phyloP scores from a whole-genome alignment of 495 filamentous ascomycete species.

The Penicillium samsonianum region DNA sequence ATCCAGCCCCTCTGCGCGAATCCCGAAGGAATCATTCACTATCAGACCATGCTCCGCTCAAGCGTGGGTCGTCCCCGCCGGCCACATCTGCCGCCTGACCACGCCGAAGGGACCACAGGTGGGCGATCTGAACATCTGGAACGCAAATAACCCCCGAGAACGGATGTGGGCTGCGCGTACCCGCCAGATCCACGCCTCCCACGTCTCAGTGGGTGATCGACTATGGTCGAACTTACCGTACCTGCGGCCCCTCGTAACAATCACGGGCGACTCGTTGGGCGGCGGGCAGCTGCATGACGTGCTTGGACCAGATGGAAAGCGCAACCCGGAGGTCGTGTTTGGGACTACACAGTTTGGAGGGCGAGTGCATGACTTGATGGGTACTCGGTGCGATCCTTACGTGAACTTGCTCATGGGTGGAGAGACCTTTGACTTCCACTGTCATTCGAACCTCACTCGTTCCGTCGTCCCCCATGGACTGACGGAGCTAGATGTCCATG shows the following conservation, averaged over 20 bases:
- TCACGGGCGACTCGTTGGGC: conserved; percentile 66
- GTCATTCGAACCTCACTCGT: conserved; percentile 77
- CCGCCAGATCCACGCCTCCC: conserved; percentile 72
- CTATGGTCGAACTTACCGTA: conserved; percentile 78
- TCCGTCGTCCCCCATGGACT: conserved; percentile 67
- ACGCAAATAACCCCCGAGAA: conserved; percentile 71
- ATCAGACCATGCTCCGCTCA: conserved; percentile 56
- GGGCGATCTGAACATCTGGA: conserved; percentile 82
- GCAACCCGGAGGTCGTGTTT: conserved; percentile 37
- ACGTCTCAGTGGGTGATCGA: conserved; percentile 68
- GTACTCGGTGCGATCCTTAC: conserved; percentile 77
- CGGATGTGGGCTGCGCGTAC: conserved; percentile 79
- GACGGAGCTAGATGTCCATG: conserved; percentile 72
- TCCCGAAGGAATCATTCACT: conserved; percentile 39
- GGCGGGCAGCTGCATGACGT: conserved; percentile 56
- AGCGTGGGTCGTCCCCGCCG: conserved; percentile 63
- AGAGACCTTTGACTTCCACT: conserved; percentile 73
- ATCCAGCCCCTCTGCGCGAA: conserved; percentile 33
- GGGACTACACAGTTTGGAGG: conserved; percentile 52
- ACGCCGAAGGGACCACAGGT: conserved; percentile 77
- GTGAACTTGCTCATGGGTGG: conserved; percentile 71
- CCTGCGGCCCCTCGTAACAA: conserved; percentile 70
- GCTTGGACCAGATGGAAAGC: conserved; percentile 39
- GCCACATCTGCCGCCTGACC: conserved; percentile 66
- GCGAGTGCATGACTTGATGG: conserved; percentile 70